Percentiles rank a stretch among this genome's conserved stretches.
These are phyloP conservation scores for Pneumocystis oryctolagi DNA, from an alignment of 1,139 yeast species.

Conservation along the genomic window DNA sequence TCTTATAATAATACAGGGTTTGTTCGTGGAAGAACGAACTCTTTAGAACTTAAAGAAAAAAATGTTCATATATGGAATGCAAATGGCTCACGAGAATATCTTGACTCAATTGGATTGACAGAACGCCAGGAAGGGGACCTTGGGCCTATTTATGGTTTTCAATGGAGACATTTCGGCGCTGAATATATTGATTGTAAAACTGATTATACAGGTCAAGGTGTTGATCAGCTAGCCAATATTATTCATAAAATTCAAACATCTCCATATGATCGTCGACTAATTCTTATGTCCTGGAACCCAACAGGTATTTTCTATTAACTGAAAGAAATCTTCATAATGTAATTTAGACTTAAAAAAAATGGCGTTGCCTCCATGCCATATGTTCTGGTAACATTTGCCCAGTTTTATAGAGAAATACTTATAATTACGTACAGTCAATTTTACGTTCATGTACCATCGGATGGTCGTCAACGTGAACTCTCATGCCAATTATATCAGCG, in stretches of 20 bases:
- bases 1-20: conserved; percentile 55
- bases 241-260: conserved; percentile 66
- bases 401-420: neutral
- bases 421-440: conserved; percentile 41
- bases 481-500: conserved; percentile 88
- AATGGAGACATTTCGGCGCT: conserved; percentile 99
- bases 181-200: conserved; percentile 71
- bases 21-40: conserved; percentile 78
- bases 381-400: conserved; percentile 32
- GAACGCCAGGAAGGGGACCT: conserved; percentile 83
- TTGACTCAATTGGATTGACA: conserved; percentile 66
- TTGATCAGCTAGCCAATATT: conserved; percentile 72
- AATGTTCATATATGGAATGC: conserved; percentile 98
- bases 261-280: conserved; percentile 88
- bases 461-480: conserved; percentile 41
- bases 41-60: conserved; percentile 55
- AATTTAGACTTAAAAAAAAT: conserved; percentile 30
- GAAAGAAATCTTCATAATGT: neutral
- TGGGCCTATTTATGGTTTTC: conserved; percentile 98
- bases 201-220: conserved; percentile 76
- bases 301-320: conserved; percentile 51
- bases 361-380: conserved; percentile 99
- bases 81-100: conserved; percentile 85
- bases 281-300: conserved; percentile 96
- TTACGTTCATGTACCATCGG: conserved; percentile 63